Evolutionary conservation across 2,329 filamentous ascomycete species (phyloP), one percentile per base, ranked within the genome.

Genomic region (Calonectria honghensis): DNA sequence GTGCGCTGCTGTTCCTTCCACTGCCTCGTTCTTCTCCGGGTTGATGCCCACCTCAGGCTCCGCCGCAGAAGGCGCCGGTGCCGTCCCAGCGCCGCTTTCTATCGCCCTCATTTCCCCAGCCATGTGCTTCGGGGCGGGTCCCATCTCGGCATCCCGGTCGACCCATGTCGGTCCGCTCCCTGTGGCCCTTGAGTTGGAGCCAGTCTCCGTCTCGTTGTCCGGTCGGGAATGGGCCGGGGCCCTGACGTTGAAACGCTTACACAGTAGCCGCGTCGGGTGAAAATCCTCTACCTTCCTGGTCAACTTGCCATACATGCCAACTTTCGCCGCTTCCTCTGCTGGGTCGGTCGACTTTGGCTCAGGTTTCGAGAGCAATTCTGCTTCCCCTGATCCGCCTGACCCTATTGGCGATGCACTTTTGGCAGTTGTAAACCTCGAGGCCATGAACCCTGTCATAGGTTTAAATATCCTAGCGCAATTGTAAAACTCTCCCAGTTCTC

Each of bases 271-370:
- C 1, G 94, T 93, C 0, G 97, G 97, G 79, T 93, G 93, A 84
- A 98, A 98, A 6, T 93, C 90, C 10, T 91, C 84, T 0, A 89
- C 88, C 29, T 89, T 92, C 75, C 97, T 90, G 4, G 97, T 99
- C 91, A 98, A 90, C 18, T 92, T 90, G 1, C 97, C 97, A 85
- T 96, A 98, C 96, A 98, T 98, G 72, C 95, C 96, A 82, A 98
- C 87, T 81, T 91, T 94, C 10, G 97, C 97, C 1, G 97, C 97
- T 79, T 95, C 93, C 82, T 96, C 94, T 14, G 95, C 95, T 0
- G 96, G 93, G 80, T 98, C 94, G 75, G 80, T 78, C 6, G 79
- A 73, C 41, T 86, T 87, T 13, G 82, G 81, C 63, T 83, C 83
- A 1, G 82, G 82, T 54, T 79, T 81, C 9, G 82, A 82, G 3